Percentiles rank a stretch among this genome's conserved stretches.
phyloP scores from a whole-genome alignment of 164 flowering plant genomes.

The Magnolia changhungtana region DNA sequence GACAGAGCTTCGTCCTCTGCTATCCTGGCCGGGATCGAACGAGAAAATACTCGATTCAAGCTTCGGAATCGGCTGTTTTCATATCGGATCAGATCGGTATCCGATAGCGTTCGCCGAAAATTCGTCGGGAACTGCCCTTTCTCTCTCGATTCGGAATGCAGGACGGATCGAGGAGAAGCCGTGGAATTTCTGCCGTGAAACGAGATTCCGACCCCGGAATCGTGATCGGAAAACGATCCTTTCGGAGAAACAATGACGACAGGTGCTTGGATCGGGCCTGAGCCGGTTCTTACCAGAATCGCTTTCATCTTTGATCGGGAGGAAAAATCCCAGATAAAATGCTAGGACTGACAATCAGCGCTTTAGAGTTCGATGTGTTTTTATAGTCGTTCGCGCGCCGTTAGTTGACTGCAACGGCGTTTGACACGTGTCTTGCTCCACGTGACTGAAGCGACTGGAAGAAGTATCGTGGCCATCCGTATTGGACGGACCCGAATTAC shows the following conservation, averaged over 20 bases:
- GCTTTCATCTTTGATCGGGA: slow-evolving; percentile 37
- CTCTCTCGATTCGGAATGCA: slow-evolving; percentile 25
- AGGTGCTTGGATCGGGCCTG: slow-evolving; percentile 22
- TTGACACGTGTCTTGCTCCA: background rate
- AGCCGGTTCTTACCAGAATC: slow-evolving; percentile 44
- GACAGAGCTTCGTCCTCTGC: slow-evolving; percentile 33
- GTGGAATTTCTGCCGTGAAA: slow-evolving; percentile 21
- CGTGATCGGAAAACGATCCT: slow-evolving; percentile 17
- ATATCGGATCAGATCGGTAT: slow-evolving; percentile 29
- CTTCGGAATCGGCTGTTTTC: slow-evolving; percentile 4
- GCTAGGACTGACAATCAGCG: background rate
- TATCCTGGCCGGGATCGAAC: slow-evolving; percentile 33
- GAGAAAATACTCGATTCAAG: slow-evolving; percentile 19
- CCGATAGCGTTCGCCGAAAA: slow-evolving; percentile 42
- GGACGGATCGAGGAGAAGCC: slow-evolving; percentile 22
- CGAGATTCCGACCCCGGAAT: slow-evolving; percentile 19
- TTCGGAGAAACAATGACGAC: slow-evolving; percentile 21
- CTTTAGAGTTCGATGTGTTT: too few relatives aligned
- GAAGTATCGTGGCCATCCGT: background rate
- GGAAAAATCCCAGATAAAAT: background rate
- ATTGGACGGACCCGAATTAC: too few relatives aligned
- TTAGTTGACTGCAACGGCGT: background rate
- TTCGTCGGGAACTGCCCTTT: slow-evolving; percentile 1
- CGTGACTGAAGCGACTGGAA: background rate
- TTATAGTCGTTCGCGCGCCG: background rate